Conservation (phyloP, 1,139 yeast species). For the Kluyveromyces sp. region DNA sequence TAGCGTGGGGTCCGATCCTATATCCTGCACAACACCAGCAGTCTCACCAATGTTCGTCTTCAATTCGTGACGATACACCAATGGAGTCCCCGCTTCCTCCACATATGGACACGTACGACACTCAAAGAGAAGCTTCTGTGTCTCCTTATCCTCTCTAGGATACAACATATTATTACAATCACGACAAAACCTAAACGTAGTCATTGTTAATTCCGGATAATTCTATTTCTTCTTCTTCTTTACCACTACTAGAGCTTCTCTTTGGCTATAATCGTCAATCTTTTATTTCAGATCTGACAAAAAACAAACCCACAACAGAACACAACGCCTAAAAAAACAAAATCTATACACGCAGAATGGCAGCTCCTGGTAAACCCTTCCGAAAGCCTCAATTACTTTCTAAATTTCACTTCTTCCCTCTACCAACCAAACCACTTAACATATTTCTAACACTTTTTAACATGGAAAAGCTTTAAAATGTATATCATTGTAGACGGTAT, state of each 20-base stretch:
- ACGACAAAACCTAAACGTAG: slow-evolving; percentile 86
- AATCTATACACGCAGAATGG: too few relatives aligned
- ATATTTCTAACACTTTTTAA: background rate
- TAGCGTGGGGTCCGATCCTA: slow-evolving; percentile 91
- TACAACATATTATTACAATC: slow-evolving; percentile 97
- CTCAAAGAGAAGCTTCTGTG: slow-evolving; percentile 67
- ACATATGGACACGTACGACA: slow-evolving; percentile 95
- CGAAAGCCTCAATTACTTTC: too few relatives aligned
- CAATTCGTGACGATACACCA: slow-evolving; percentile 88
- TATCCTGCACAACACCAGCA: slow-evolving; percentile 96
- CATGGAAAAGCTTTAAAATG: background rate
- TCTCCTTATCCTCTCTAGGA: slow-evolving; percentile 87
- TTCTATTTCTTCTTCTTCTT: too few relatives aligned
- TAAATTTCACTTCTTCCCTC: too few relatives aligned
- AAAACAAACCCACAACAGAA: too few relatives aligned
- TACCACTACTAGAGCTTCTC: too few relatives aligned
- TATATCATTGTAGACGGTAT: background rate
- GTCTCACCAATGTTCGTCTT: slow-evolving; percentile 83
- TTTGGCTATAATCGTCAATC: too few relatives aligned
- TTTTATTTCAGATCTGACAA: too few relatives aligned
- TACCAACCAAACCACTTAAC: too few relatives aligned
- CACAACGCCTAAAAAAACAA: too few relatives aligned
- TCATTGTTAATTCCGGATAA: slow-evolving; percentile 39
- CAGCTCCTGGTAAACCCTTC: too few relatives aligned
- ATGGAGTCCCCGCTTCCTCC: slow-evolving; percentile 81